Base-by-base conservation (phyloP, 495 filamentous ascomycete genomes). In the Thermochaetoides thermophila region DNA sequence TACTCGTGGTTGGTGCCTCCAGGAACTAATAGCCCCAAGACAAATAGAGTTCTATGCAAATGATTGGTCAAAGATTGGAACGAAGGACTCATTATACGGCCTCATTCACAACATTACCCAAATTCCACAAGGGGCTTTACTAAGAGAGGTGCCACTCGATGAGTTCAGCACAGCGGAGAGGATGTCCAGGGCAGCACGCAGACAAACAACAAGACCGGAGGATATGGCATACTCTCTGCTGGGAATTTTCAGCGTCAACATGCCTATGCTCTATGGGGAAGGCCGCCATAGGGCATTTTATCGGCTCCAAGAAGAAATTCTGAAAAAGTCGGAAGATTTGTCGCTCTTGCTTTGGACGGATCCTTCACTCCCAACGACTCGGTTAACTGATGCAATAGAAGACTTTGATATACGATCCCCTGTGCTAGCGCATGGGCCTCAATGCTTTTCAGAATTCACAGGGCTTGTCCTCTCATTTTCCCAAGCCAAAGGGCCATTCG, bases 1-100 rank as follows among this genome's bases (percentile, higher is more conserved):
- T 24, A 46, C 35, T 1, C 38, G 62, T 24, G 59, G 59, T 0
- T 66, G 58, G 56, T 63, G 59, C 3, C 27, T 64, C 15, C 56
- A 64, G 25, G 59, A 64, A 35, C 48, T 64, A 0, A 35, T 66
- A 7, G 54, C 59, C 0, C 53, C 56, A 0, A 11, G 5, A 3
- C 11, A 38, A 0, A 12, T 64, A 2, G 11, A 31, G 0, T 64
- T 66, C 34, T 60, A 44, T 34, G 39, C 50, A 7, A 4, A 6
- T 1, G 22, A 35, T 7, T 62, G 55, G 60, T n/a, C 8, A 0
- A 28, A 21, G 5, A 27, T 57, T 7, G 56, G 59, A 0, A 41
- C 31, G 1, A 55, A 51, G 20, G 10, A 12, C 1, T 22, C 22
- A 4, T 16, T 53, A 1, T 27, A 3, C n/a, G 2, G 29, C 6